phyloP scores from a whole-genome alignment of 1,284 basidiomycete species.

The Chalciporus piperatoides region DNA sequence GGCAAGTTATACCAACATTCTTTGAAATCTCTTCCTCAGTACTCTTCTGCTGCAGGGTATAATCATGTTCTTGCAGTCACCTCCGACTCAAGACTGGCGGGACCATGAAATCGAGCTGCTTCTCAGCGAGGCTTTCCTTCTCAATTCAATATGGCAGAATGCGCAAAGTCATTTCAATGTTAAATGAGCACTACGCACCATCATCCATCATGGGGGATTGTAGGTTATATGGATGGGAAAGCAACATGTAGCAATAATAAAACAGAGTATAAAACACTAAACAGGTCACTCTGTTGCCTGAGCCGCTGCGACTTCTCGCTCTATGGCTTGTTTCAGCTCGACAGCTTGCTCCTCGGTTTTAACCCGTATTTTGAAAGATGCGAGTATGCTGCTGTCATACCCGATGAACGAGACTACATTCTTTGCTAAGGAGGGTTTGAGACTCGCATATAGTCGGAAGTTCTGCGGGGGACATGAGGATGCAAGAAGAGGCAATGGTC shows the following conservation, averaged over 20 bases:
- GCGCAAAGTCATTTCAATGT: slow-evolving; percentile 85
- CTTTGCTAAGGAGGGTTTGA: slow-evolving; percentile 50
- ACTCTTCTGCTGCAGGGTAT: slow-evolving; percentile 62
- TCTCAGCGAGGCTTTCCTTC: slow-evolving; percentile 93
- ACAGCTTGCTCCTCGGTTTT: slow-evolving; percentile 60
- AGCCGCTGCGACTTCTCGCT: slow-evolving; percentile 56
- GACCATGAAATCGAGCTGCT: slow-evolving; percentile 96
- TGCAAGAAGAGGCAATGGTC: not conserved
- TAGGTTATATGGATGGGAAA: slow-evolving; percentile 14
- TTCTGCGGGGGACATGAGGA: slow-evolving; percentile 45
- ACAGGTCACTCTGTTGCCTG: slow-evolving; percentile 32
- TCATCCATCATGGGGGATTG: not conserved
- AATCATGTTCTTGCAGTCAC: slow-evolving; percentile 97
- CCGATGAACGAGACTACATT: slow-evolving; percentile 62
- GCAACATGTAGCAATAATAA: slow-evolving; percentile 25
- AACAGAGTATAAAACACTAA: not conserved
- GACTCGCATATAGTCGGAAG: slow-evolving; percentile 54
- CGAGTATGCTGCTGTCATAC: slow-evolving; percentile 57
- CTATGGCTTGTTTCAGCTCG: slow-evolving; percentile 56
- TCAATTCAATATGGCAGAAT: slow-evolving; percentile 92
- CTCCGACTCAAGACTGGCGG: slow-evolving; percentile 93
- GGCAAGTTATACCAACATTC: slow-evolving; percentile 40
- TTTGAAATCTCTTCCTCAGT: slow-evolving; percentile 6
- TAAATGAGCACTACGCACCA: slow-evolving; percentile 21
- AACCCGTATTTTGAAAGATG: slow-evolving; percentile 61